A percentile compares a stretch with the other conserved stretches of the same genome.
These are phyloP conservation scores for Trypanosoma brucei DNA, from an alignment of 208 protist genomes.

Conservation along the genomic window DNA sequence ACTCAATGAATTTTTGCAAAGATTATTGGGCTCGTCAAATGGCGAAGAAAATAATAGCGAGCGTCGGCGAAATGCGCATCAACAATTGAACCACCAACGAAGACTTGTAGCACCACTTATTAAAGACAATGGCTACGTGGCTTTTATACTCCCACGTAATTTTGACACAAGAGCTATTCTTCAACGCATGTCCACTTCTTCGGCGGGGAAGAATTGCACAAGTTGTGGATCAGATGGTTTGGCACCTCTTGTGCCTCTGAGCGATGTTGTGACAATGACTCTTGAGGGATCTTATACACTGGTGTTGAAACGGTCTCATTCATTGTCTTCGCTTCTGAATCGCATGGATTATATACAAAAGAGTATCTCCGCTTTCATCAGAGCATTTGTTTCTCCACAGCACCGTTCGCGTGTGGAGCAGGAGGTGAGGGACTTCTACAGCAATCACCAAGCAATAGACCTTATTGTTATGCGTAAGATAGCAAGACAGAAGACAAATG, in stretches of 20 bases:
- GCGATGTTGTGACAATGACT: conserved; percentile 45
- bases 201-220: not conserved
- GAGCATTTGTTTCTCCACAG: conserved; percentile 10
- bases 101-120: conserved; percentile 14
- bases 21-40: conserved; percentile 12
- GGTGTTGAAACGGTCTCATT: conserved; percentile 38
- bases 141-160: conserved; percentile 59
- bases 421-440: conserved; percentile 22
- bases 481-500: not conserved
- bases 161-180: conserved; percentile 27
- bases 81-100: not conserved
- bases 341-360: not conserved
- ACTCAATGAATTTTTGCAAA: conserved; percentile 25
- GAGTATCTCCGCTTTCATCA: conserved; percentile 5
- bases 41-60: not conserved
- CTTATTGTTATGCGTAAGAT: conserved; percentile 62
- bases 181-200: conserved; percentile 9
- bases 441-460: conserved; percentile 28
- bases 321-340: conserved; percentile 12
- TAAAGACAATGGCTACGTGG: conserved; percentile 32
- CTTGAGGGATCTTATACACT: conserved; percentile 59
- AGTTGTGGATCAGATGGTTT: not conserved
- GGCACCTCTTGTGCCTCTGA: conserved; percentile 17
- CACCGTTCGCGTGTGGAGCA: conserved; percentile 9
- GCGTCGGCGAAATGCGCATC: not conserved